Evolutionary conservation across 2,329 filamentous ascomycete species (phyloP).

Genomic region (Alternaria panax): DNA sequence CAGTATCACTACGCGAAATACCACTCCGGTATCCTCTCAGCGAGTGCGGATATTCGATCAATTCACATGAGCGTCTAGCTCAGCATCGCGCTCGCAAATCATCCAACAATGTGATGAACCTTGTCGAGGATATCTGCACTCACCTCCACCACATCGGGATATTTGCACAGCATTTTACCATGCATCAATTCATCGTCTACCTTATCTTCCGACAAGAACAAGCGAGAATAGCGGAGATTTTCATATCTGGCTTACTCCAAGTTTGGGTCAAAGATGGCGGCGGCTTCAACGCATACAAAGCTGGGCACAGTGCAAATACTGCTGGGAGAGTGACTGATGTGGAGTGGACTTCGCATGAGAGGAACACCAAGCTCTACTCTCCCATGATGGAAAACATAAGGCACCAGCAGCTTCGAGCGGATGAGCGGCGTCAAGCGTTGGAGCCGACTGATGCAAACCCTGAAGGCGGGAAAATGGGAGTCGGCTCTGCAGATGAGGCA

Average conservation of each 20-base stretch:
- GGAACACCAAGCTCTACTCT: constrained; percentile 15
- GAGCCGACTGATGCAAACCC: constrained; percentile 12
- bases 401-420: constrained; percentile 20
- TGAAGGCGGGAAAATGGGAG: neutral
- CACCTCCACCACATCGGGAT: constrained; percentile 12
- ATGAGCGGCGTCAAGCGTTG: constrained; percentile 31
- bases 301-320: constrained; percentile 35
- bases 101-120: constrained; percentile 43
- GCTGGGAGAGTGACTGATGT: constrained; percentile 15
- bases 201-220: constrained; percentile 35
- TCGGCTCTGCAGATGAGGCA: constrained; percentile 5
- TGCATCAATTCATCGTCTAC: constrained; percentile 41
- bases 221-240: constrained; percentile 40
- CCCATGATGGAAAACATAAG: constrained; percentile 20
- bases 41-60: constrained; percentile 37
- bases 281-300: constrained; percentile 40
- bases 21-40: constrained; percentile 30
- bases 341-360: constrained; percentile 28
- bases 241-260: constrained; percentile 37
- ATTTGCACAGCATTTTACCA: constrained; percentile 27
- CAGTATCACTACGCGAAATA: constrained; percentile 12
- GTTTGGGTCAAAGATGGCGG: constrained; percentile 38
- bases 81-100: constrained; percentile 34
- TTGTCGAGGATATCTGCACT: constrained; percentile 37
- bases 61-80: constrained; percentile 26